Base-by-base conservation (phyloP, 177 flowering plant species). In the Telopea speciosissima region DNA sequence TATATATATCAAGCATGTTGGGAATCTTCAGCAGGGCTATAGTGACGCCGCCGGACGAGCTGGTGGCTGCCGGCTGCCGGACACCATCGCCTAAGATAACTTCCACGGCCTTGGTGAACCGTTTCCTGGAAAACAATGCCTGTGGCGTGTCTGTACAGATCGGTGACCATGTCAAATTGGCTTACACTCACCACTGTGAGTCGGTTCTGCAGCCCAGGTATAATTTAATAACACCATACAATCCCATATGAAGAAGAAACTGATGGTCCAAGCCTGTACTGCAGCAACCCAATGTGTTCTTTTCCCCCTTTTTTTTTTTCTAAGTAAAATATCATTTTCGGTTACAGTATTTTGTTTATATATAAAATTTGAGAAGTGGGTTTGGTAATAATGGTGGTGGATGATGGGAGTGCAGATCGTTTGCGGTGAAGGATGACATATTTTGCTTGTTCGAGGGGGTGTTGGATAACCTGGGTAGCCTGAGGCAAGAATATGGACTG, bases 361-460 rank as follows among this genome's bases (percentile, higher is more conserved):
- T 28, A 28, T 28, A 28, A 28, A 28, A 28, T 28, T 28, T 28
- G 31, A 28, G 31, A 28, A 28, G 31, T 28, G 31, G 31, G 31
- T 28, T 28, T 28, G 31, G 4, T 28, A 28, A 28, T 28, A 28
- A 28, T 28, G 31, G 31, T 28, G 31, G 14, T 12, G 54, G 54
- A 19, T 49, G 8, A 19, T 58, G 61, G n/a, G 4, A 36, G 3
- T 56, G 77, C 90, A 95, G 99, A 70, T 86, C 91, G 68, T 92
- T 95, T 80, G 97, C 87, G 0, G 96, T 81, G 36, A 92, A 92
- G 84, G 99, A 95, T 68, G 97, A 92, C 24, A 86, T 95, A 68
- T 92, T 90, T 80, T 92, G 99, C 79, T 69, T 95, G 82, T 95
- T 95, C 67, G 90, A 88, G 78, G 99, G 99, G 24, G 85, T 74